Evolutionary conservation across 371 early-diverging fungal genomes (phyloP).

Genomic region (Apophysomyces elegans): DNA sequence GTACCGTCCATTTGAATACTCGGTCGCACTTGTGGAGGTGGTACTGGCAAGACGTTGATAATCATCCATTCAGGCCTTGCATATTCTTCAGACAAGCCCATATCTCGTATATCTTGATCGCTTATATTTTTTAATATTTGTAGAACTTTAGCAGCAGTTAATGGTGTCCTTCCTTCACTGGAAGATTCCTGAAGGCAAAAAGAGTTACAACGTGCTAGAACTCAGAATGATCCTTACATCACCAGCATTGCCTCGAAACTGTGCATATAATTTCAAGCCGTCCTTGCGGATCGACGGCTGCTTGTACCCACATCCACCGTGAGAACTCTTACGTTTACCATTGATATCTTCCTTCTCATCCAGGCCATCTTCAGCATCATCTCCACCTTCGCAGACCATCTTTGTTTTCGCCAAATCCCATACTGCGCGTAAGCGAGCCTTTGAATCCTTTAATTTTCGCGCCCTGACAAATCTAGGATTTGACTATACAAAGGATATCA

Average conservation of each 20-base stretch:
- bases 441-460: constrained; percentile 75
- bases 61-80: constrained; percentile 99
- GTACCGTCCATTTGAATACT: constrained; percentile 97
- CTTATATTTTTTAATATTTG: constrained; percentile 92
- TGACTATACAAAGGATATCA: constrained; percentile 43
- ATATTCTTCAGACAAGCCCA: constrained; percentile 94
- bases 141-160: constrained; percentile 86
- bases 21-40: constrained; percentile 99
- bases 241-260: constrained; percentile 60
- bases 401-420: constrained; percentile 93
- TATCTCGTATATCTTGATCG: constrained; percentile 85
- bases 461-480: constrained; percentile 79
- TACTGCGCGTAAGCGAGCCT: constrained; percentile 82
- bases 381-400: constrained; percentile 88
- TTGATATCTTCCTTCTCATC: constrained; percentile 53
- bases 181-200: constrained; percentile 45
- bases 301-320: constrained; percentile 94
- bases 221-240: constrained; percentile 50
- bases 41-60: constrained; percentile 94
- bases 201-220: constrained; percentile 8
- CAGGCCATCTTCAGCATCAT: constrained; percentile 61
- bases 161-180: constrained; percentile 69
- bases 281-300: constrained; percentile 95
- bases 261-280: constrained; percentile 86
- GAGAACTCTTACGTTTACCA: constrained; percentile 59